phyloP scores from a whole-genome alignment of 2,329 filamentous ascomycete species.

The Colletotrichum sublineola region DNA sequence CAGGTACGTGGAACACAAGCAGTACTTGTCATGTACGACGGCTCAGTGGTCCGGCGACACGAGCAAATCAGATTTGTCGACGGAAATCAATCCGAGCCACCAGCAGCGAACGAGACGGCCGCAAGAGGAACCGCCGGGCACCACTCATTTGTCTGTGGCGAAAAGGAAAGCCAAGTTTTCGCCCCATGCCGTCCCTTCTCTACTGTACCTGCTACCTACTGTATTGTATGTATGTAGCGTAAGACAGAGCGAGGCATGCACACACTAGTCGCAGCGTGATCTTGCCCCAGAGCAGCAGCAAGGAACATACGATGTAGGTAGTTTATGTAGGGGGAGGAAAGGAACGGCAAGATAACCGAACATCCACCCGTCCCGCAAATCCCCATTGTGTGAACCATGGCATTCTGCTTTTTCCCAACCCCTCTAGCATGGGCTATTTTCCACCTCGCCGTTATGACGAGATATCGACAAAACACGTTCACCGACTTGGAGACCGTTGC shows the following conservation, averaged over 20 bases:
- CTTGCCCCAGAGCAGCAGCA: neutral
- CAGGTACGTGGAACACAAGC: neutral
- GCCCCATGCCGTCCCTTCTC: constrained; percentile 20
- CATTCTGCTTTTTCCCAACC: constrained; percentile 19
- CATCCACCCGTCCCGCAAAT: constrained; percentile 24
- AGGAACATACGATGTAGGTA: neutral
- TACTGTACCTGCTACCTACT: no score
- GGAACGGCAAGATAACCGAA: constrained; percentile 27
- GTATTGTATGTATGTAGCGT: neutral
- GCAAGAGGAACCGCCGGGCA: neutral
- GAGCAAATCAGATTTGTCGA: neutral
- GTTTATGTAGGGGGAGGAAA: neutral
- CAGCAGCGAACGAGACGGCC: neutral
- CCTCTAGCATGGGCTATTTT: neutral
- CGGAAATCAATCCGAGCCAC: neutral
- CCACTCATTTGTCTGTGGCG: constrained; percentile 16
- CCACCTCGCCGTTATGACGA: neutral
- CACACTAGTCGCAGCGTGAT: constrained; percentile 1
- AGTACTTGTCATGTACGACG: no score
- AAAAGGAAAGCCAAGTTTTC: constrained; percentile 9
- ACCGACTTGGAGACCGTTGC: no score
- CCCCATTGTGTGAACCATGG: constrained; percentile 32
- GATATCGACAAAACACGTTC: neutral
- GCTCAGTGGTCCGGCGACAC: no score
- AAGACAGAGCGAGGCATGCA: constrained; percentile 13